phyloP scores from a whole-genome alignment of 1,284 basidiomycete species.

The Sanghuangporus baumii region DNA sequence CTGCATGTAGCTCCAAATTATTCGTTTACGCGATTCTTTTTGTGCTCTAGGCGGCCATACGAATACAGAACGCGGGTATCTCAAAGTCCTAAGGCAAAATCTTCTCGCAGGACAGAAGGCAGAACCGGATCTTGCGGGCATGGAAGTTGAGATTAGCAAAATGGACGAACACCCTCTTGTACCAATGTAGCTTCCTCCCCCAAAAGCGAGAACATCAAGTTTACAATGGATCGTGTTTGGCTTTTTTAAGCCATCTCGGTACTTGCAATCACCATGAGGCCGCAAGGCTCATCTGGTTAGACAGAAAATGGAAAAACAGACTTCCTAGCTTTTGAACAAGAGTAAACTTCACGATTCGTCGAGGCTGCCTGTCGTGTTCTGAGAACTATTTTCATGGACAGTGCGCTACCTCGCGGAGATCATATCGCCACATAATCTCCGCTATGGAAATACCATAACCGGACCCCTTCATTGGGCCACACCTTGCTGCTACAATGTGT shows the following conservation, averaged over 20 bases:
- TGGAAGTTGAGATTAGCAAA: conserved; percentile 54
- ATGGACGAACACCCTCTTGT: conserved; percentile 59
- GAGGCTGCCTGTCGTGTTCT: too few species aligned
- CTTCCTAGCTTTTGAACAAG: too few species aligned
- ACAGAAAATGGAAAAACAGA: too few species aligned
- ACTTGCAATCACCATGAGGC: not conserved
- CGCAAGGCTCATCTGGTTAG: too few species aligned
- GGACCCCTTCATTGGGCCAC: too few species aligned
- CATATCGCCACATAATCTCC: too few species aligned
- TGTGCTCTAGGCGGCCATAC: conserved; percentile 63
- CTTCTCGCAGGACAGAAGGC: conserved; percentile 33
- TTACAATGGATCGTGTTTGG: too few species aligned
- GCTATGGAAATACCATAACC: too few species aligned
- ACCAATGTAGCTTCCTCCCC: not conserved
- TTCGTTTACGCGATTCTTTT: not conserved
- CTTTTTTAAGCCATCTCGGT: not conserved
- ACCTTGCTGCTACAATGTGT: too few species aligned
- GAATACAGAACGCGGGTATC: conserved; percentile 86
- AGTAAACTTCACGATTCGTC: too few species aligned
- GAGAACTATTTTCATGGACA: too few species aligned
- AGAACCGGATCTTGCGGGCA: conserved; percentile 26
- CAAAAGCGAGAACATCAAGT: not conserved
- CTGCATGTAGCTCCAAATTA: not conserved
- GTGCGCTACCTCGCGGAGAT: too few species aligned
- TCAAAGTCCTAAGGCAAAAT: conserved; percentile 55